Base-by-base conservation (phyloP, 352 stramenopile genomes). In the Phytophthora foliorum region DNA sequence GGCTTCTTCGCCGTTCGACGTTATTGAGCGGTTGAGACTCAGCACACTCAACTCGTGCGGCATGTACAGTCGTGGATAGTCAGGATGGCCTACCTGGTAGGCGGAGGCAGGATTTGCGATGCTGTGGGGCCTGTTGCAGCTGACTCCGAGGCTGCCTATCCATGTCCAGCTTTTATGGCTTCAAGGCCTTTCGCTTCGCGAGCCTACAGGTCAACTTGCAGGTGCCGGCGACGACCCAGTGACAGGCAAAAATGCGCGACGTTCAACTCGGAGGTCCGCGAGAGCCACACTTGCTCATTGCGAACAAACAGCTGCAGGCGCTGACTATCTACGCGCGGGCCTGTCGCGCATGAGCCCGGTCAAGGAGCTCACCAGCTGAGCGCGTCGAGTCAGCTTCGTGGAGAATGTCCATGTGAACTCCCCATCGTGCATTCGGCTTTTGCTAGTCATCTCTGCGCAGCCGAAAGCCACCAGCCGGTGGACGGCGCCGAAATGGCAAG, bases 61-160 rank as follows among this genome's bases (percentile, higher is more conserved):
- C 53, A 62, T 61, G 38, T 49, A 51, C 41, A 59, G 59, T 31
- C 36, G 24, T 67, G 64, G 54, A 77, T 72, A 70, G 58, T 67
- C 58, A 66, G 52, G 68, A 73, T 76, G 60, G 55, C 22, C 34
- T n/a, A n/a, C n/a, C n/a, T n/a, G n/a, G n/a, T n/a, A n/a, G n/a
- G n/a, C n/a, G n/a, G n/a, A n/a, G n/a, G n/a, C n/a, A 41, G 16
- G 69, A 77, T 74, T 71, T 74, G 69, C 49, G 54, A 74, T 74
- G 54, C 57, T 67, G 64, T 71, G 58, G 64, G 53, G 58, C 54
- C 38, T 38, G n/a, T 44, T 74, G 70, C 66, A 78, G 70, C 70
- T 78, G 70, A 75, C 50, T 62, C 48, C 24, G 59, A 52, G 19
- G 66, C 27, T 52, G 70, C 51, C 71, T 78, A 75, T 78, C 71